Base-by-base conservation (phyloP, 495 filamentous ascomycete genomes). In the Xylaria scruposa region DNA sequence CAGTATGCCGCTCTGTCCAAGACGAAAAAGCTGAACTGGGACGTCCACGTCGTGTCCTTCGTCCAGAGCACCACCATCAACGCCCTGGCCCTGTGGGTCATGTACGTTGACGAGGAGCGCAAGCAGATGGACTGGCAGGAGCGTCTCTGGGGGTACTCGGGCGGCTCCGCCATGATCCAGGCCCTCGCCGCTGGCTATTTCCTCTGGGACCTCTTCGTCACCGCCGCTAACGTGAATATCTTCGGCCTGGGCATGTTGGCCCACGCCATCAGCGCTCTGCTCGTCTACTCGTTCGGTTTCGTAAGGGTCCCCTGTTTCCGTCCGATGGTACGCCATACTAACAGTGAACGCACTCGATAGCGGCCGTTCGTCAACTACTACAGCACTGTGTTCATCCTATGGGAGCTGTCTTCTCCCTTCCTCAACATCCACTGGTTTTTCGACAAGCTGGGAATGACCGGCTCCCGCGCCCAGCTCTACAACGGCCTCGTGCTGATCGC, bases 341-440 rank as follows among this genome's bases (percentile, higher is more conserved):
- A 65, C 42, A 46, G 42, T 42, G 47, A 56, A 63, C 63, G 10
- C 46, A 3, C 7, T 33, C 53, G 8, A 74, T 78, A 98, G 95
- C 86, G 94, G 72, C 96, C 96, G 0, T 97, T 97, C 78, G 84
- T 97, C 73, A 97, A 97, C 84, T 98, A 90, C 85, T 98, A 97
- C 82, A 93, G 90, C 67, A 87, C 90, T 21, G 89, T 90, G 65
- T 98, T 99, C 84, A 93, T 99, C 77, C 93, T 99, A 76, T 99
- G 97, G 87, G 96, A 99, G 85, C 92, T 99, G 68, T 97, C 94
- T 67, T 92, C 90, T 75, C 94, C 94, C 17, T 95, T 97, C 84
- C 90, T 97, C 77, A 97, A 97, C 80, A 92, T 98, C 82, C 96
- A 99, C 87, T 99, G 96, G 96, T 98, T 99, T 88, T 95, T 92